Base-by-base conservation (phyloP, 257 asterid genomes). In the Nicotiana tomentosiformis region DNA sequence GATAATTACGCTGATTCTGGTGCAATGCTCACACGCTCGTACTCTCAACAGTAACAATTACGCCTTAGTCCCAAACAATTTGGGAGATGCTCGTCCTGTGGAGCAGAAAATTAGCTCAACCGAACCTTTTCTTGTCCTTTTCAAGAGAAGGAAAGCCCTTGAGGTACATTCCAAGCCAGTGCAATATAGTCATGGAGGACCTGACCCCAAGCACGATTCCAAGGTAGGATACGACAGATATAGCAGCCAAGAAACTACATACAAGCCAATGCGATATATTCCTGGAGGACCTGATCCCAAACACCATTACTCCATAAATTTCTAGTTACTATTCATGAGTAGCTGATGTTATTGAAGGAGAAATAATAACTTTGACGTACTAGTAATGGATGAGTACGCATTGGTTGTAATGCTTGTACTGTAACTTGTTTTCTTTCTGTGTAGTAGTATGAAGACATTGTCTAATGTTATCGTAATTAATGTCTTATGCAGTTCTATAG, bases 241-340 rank as follows among this genome's bases (percentile, higher is more conserved):
- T n/a, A n/a, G 77, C 15, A 29, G 84, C 0, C 4, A 10, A 5
- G 82, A 81, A 66, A 83, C 86, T 7, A 83, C 14, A 32, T 69
- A 85, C 87, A 83, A 55, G 85, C 84, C 88, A 18, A 26, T 9
- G 2, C 80, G 94, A 9, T 23, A 51, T 11, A 83, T 87, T 49
- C 93, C 94, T 1, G 92, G 93, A 51, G 96, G 96, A 39, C 93
- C 93, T 0, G 92, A 92, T 5, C 88, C 93, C 17, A 81, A 80
- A 51, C 94, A 90, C 83, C 96, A 92, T 64, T 86, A 15, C 18
- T 37, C 15, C 17, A n/a, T 35, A 33, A 26, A 10, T 26, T 23
- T 64, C 68, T 64, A 10, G 68, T 10, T 2, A 64, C 35, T 62
- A 5, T 23, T 23, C 33, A 23, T 62, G 55, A 37, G n/a, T 5